Conservation (phyloP, 2,329 filamentous ascomycete genomes). For the Talaromyces sp. region DNA sequence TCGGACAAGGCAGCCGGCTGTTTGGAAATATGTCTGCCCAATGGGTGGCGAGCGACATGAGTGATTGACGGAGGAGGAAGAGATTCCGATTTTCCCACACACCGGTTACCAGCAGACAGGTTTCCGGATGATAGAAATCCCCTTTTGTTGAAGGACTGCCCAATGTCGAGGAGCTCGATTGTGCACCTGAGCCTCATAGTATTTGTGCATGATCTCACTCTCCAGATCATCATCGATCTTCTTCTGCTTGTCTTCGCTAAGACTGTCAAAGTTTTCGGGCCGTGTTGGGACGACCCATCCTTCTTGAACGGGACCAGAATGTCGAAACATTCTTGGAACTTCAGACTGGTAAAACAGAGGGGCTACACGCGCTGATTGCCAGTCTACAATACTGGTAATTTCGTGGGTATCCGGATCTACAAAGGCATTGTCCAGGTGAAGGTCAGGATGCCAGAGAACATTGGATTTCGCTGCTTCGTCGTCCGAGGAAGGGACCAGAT, state of each 20-base stretch:
- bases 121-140: constrained; percentile 19
- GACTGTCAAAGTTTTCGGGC: constrained; percentile 22
- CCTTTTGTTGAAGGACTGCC: constrained; percentile 18
- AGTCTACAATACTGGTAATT: constrained; percentile 20
- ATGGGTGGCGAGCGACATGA: constrained; percentile 18
- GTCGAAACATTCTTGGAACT: constrained; percentile 25
- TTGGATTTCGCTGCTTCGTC: constrained; percentile 19
- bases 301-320: constrained; percentile 22
- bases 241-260: constrained; percentile 21
- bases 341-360: constrained; percentile 27
- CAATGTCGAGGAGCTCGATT: constrained; percentile 25
- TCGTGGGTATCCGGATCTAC: constrained; percentile 16
- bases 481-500: constrained; percentile 17
- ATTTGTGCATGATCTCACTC: constrained; percentile 29
- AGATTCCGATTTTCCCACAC: constrained; percentile 28
- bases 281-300: constrained; percentile 25
- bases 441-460: constrained; percentile 32
- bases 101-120: constrained; percentile 26
- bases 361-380: constrained; percentile 21
- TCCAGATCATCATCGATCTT: constrained; percentile 23
- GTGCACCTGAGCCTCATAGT: constrained; percentile 26
- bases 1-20: constrained; percentile 9
- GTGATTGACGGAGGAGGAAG: constrained; percentile 27
- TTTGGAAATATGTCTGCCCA: constrained; percentile 18
- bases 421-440: constrained; percentile 31